phyloP scores from a whole-genome alignment of 805 yeast species.

The Candida incommunis region DNA sequence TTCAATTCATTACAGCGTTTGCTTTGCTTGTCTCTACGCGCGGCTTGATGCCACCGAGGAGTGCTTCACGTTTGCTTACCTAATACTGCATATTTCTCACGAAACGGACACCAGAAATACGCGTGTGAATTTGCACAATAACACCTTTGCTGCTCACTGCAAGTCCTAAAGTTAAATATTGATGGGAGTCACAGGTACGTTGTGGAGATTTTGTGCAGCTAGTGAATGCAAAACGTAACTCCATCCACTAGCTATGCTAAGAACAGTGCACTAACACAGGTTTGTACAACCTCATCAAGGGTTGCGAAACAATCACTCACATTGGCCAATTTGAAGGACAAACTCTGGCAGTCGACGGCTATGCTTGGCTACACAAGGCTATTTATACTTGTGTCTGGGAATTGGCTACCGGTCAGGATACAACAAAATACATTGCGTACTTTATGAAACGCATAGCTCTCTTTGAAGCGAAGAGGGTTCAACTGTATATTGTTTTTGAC shows the following conservation, averaged over 20 bases:
- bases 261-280: neutral
- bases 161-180: neutral
- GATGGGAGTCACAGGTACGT: neutral
- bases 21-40: too few relatives aligned
- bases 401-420: slow-evolving; percentile 53
- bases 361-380: slow-evolving; percentile 91
- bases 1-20: too few relatives aligned
- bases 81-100: too few relatives aligned
- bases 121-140: too few relatives aligned
- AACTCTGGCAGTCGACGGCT: slow-evolving; percentile 85
- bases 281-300: neutral
- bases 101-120: too few relatives aligned
- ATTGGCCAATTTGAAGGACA: slow-evolving; percentile 48
- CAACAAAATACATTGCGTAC: slow-evolving; percentile 44
- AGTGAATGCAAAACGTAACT: too few relatives aligned
- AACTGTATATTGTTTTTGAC: slow-evolving; percentile 84
- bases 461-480: slow-evolving; percentile 53
- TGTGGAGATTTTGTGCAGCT: neutral
- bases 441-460: slow-evolving; percentile 53
- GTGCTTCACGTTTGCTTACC: too few relatives aligned
- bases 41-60: too few relatives aligned
- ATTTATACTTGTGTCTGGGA: slow-evolving; percentile 75
- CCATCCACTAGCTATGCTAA: too few relatives aligned
- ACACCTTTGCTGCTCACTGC: neutral
- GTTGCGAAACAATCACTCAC: neutral